Evolutionary conservation across 306 rosid genomes (phyloP), one percentile per base, ranked within the genome.

Genomic region (Begonia peltatifolia): DNA sequence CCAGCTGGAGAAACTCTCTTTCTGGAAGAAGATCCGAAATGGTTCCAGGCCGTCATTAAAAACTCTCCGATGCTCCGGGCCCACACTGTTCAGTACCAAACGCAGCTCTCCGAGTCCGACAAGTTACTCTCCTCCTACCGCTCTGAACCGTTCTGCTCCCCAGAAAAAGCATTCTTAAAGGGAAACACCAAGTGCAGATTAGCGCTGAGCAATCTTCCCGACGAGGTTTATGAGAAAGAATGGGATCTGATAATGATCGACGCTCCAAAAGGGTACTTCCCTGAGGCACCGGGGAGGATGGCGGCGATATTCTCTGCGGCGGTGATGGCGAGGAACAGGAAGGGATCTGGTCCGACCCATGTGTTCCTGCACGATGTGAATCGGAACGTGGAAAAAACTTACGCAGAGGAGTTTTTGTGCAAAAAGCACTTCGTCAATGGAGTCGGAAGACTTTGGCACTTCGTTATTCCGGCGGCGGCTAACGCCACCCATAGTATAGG

Each of bases 201-300:
- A 59, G 99, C 99, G 25, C 75, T 86, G 12, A 59, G 71, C 6
- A 78, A 90, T n/a, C 63, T 90, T 0, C 94, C 95, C 0, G 78
- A 71, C 0, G 82, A 69, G 68, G 79, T 86, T 35, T 90, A 90
- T 53, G 82, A 76, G 1, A 83, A 11, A 25, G 95, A 86, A 58
- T 90, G 99, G 99, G 99, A 90, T 51, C 60, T 86, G 43, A 81
- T 90, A 15, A 90, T 90, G 99, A 63, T 90, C 51, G 94, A 90
- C 57, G 99, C 95, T 23, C 99, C 99, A 0, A 53, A 65, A 0
- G 99, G 95, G 0, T 90, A 90, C 38, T 90, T 58, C 9, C 71
- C 94, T 0, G 88, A 86, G 73, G 92, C 92, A 0, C 99, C 95
- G 1, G 99, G 95, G 1, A 8, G 99, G 30, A 90, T 90, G 99